A percentile compares a stretch with the other conserved stretches of the same genome.
These are phyloP conservation scores for Lachnellula suecica DNA, from an alignment of 2,329 filamentous ascomycete species.

Conservation along the genomic window DNA sequence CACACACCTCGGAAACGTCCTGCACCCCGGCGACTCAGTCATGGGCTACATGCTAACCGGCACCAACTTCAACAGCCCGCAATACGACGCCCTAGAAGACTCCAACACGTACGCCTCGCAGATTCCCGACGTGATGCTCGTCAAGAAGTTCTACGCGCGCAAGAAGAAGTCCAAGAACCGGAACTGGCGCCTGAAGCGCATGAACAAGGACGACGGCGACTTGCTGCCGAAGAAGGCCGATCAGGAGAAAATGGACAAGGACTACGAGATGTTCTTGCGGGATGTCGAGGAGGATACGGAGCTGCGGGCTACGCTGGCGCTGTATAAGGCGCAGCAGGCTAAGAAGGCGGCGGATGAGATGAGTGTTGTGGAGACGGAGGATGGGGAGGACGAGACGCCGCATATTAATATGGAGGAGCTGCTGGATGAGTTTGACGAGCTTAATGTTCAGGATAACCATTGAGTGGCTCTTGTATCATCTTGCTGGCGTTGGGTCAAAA, in stretches of 20 bases:
- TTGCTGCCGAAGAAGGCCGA: conserved; percentile 84
- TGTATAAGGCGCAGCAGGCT: conserved; percentile 69
- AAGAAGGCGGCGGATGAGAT: conserved; percentile 61
- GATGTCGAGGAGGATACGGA: conserved; percentile 97
- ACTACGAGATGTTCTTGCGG: conserved; percentile 96
- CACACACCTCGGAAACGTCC: conserved; percentile 82
- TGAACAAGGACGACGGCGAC: conserved; percentile 87
- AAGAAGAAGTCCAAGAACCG: conserved; percentile 80
- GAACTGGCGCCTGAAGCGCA: conserved; percentile 93
- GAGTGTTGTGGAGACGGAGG: conserved; percentile 64
- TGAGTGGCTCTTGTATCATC: neutral
- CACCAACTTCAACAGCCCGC: conserved; percentile 87
- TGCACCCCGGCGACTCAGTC: conserved; percentile 87
- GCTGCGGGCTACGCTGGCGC: conserved; percentile 74
- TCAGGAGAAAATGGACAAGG: conserved; percentile 82
- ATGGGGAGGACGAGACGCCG: conserved; percentile 64
- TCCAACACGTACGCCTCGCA: conserved; percentile 73
- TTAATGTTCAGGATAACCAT: conserved; percentile 54
- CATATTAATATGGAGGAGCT: conserved; percentile 77
- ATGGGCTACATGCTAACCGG: conserved; percentile 92
- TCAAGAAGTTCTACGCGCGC: conserved; percentile 94
- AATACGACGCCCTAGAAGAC: conserved; percentile 80
- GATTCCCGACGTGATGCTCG: conserved; percentile 89
- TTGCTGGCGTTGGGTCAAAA: neutral
- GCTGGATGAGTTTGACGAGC: conserved; percentile 90